Evolutionary conservation across 768 basidiomycete genomes (phyloP), one percentile per base, ranked within the genome.

Genomic region (Leccinum obscurum): DNA sequence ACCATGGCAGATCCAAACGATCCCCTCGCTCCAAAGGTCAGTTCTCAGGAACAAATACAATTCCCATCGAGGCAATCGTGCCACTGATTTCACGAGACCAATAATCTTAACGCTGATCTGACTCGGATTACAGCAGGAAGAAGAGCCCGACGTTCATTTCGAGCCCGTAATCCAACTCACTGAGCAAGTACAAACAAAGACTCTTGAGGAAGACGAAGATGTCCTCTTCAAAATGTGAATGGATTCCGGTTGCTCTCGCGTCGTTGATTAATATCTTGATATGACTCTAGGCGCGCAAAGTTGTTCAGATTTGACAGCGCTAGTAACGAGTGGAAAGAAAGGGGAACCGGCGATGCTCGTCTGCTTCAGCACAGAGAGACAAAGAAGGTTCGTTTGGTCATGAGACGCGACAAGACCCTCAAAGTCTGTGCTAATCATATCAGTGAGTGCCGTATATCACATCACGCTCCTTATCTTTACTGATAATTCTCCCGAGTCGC

Each of bases 351-450:
- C 51, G 94, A 96, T 75, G 95, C 93, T 65, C 90, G 93, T 74
- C 83, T 99, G 58, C 86, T 99, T 64, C 80, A 86, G 68, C 92
- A 97, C 82, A 93, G 90, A 77, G 86, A 86, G 71, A 89, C 88
- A 54, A 88, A 89, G 81, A 98, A 95, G 78, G 83, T 96, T 70
- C 85, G 97, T 63, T 85, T 99, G 63, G 94, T 99, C 75, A 99
- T 99, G 97, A 84, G 96, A 79, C 92, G 97, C 77, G 97, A 99
- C 84, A 98, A 98, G 87, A 99, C 97, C 52, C 83, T 94, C 77
- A 98, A 99, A 77, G 95, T 98, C 78, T 98, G 97, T 77, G 97
- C 97, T 59, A 99, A 99, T 81, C 97, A 98, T 78, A 77, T 85
- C 65, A 87, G 97, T 98, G 70, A 78, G 82, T 77, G 11, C 52